Evolutionary conservation across 306 rosid genomes (phyloP).

Genomic region (Begonia peltatifolia): DNA sequence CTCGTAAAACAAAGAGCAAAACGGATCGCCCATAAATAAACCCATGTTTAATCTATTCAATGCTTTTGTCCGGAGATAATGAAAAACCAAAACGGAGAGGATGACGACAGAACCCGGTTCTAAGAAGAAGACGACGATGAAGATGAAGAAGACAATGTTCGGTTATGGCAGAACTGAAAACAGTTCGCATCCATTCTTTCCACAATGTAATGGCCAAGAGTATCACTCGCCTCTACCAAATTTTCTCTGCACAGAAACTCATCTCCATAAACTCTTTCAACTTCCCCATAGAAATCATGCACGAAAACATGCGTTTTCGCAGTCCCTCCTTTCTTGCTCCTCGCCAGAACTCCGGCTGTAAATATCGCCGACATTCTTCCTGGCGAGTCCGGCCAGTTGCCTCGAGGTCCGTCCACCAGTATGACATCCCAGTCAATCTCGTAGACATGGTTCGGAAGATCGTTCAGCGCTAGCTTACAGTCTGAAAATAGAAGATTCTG

Average conservation of each 20-base stretch:
- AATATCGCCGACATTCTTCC: conserved; percentile 75
- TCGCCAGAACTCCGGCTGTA: conserved; percentile 75
- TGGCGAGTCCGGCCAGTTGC: conserved; percentile 89
- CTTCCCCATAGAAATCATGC: conserved; percentile 58
- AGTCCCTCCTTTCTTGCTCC: conserved; percentile 85
- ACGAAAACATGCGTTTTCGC: conserved; percentile 80
- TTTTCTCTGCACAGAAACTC: conserved; percentile 76
- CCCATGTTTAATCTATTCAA: no score
- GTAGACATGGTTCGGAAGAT: conserved; percentile 86
- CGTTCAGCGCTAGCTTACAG: conserved; percentile 74
- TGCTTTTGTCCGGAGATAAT: no score
- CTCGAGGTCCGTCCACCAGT: conserved; percentile 76
- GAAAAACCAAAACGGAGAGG: no score
- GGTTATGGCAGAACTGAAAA: conserved; percentile 58
- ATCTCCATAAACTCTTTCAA: conserved; percentile 48
- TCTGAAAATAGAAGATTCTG: conserved; percentile 82
- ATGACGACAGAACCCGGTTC: no score
- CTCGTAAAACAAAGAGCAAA: no score
- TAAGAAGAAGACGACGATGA: background rate
- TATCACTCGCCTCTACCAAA: conserved; percentile 56
- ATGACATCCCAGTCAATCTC: conserved; percentile 91
- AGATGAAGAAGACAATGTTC: conserved; percentile 11
- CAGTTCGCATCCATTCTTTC: conserved; percentile 72
- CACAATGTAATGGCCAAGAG: conserved; percentile 63
- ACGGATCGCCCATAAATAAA: no score